A percentile compares a stretch with the other conserved stretches of the same genome.
phyloP scores from a whole-genome alignment of 495 filamentous ascomycete genomes.

The Usnea hakonensis region DNA sequence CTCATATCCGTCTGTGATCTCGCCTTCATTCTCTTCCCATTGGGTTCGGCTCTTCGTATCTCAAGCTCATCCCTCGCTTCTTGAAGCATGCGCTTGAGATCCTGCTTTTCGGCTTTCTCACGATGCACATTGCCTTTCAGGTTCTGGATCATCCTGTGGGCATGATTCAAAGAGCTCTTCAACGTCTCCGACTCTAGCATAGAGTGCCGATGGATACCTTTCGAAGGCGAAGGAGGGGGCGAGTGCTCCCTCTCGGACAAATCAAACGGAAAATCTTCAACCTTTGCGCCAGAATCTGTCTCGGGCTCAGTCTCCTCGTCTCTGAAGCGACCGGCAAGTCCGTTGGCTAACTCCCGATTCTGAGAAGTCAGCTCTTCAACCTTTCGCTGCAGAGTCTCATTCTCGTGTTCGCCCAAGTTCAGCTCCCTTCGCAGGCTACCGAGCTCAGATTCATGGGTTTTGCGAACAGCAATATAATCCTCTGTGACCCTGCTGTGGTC shows the following conservation, averaged over 20 bases:
- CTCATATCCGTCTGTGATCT: slow-evolving; percentile 58
- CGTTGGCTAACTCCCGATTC: slow-evolving; percentile 82
- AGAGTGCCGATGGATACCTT: slow-evolving; percentile 82
- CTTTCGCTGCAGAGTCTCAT: slow-evolving; percentile 63
- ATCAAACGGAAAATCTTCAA: slow-evolving; percentile 57
- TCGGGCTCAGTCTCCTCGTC: slow-evolving; percentile 54
- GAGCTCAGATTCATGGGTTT: slow-evolving; percentile 82
- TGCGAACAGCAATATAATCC: slow-evolving; percentile 64
- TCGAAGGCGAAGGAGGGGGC: slow-evolving; percentile 81
- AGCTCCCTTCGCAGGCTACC: slow-evolving; percentile 68
- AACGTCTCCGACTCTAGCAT: slow-evolving; percentile 89
- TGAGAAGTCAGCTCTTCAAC: slow-evolving; percentile 78
- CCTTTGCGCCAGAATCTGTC: slow-evolving; percentile 50
- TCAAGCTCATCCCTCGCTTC: slow-evolving; percentile 93
- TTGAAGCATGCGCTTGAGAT: slow-evolving; percentile 90
- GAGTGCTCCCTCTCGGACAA: slow-evolving; percentile 79
- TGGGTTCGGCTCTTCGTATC: slow-evolving; percentile 54
- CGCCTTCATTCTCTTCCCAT: slow-evolving; percentile 60
- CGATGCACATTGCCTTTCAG: slow-evolving; percentile 89
- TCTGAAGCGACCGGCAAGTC: slow-evolving; percentile 59
- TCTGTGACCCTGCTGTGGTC: slow-evolving; percentile 68
- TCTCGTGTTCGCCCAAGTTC: slow-evolving; percentile 66
- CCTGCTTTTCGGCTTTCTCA: slow-evolving; percentile 96
- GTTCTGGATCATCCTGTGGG: slow-evolving; percentile 91
- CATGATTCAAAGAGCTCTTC: slow-evolving; percentile 87